A percentile compares a stretch with the other conserved stretches of the same genome.
phyloP scores from a whole-genome alignment of 78 protist species.

The Guillardia theta region DNA sequence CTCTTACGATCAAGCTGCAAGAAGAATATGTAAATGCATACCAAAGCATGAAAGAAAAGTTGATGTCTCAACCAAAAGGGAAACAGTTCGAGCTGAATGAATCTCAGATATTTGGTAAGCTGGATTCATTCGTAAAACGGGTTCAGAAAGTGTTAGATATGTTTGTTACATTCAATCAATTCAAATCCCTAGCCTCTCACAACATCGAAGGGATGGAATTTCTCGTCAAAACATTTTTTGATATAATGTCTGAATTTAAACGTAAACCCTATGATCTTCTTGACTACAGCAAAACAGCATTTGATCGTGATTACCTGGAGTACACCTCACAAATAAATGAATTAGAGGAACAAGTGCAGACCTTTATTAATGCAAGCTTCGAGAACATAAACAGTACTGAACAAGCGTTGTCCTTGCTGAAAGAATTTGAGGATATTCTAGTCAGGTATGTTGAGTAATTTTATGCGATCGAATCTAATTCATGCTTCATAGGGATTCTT shows the following conservation, averaged over 20 bases:
- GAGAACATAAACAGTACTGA: slow-evolving; percentile 48
- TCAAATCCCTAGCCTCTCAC: slow-evolving; percentile 33
- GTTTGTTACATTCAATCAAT: slow-evolving; percentile 65
- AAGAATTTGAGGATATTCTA: slow-evolving; percentile 62
- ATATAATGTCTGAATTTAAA: slow-evolving; percentile 47
- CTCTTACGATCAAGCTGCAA: neutral
- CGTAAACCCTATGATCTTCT: slow-evolving; percentile 70
- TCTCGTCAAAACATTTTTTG: slow-evolving; percentile 34
- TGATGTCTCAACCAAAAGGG: slow-evolving; percentile 44
- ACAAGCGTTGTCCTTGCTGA: slow-evolving; percentile 63
- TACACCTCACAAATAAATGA: slow-evolving; percentile 53
- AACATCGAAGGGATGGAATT: slow-evolving; percentile 64
- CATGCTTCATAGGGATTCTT: no score
- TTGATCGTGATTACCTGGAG: slow-evolving; percentile 69
- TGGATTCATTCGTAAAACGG: slow-evolving; percentile 74
- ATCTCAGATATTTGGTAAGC: slow-evolving; percentile 71
- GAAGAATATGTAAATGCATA: slow-evolving; percentile 40
- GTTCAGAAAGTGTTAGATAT: slow-evolving; percentile 64
- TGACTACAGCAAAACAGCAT: slow-evolving; percentile 47
- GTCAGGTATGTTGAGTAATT: no score
- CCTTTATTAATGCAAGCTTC: slow-evolving; percentile 64
- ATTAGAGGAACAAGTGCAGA: slow-evolving; percentile 51
- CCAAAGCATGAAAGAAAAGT: neutral
- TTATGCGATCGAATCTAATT: no score
- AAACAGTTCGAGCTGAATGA: slow-evolving; percentile 73